phyloP scores from a whole-genome alignment of 805 yeast genomes.

The Metschnikowia rubicola region DNA sequence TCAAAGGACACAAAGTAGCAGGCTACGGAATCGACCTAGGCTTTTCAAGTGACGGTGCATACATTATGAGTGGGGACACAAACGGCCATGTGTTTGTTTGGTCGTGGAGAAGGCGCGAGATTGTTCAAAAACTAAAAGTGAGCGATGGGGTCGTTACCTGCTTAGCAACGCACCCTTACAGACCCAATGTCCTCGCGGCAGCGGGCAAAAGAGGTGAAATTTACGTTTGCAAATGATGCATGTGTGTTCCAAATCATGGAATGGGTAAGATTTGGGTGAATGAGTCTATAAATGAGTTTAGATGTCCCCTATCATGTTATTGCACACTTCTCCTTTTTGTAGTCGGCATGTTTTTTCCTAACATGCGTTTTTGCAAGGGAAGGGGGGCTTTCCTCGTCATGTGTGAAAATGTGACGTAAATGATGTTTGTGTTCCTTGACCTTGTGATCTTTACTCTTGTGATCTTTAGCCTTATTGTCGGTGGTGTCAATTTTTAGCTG shows the following conservation, averaged over 20 bases:
- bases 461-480: background rate
- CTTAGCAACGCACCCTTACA: slow-evolving; percentile 70
- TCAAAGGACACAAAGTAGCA: slow-evolving; percentile 67
- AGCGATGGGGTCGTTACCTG: slow-evolving; percentile 55
- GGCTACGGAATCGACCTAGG: slow-evolving; percentile 71
- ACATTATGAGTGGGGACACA: slow-evolving; percentile 73
- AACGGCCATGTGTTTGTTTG: slow-evolving; percentile 65
- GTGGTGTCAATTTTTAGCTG: background rate
- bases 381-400: slow-evolving; percentile 14
- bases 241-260: too few relatives aligned
- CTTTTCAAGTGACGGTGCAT: slow-evolving; percentile 77
- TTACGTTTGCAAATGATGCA: slow-evolving; percentile 45
- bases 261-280: too few relatives aligned
- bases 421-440: slow-evolving; percentile 16
- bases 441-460: background rate
- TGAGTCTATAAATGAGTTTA: too few relatives aligned
- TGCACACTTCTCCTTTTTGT: slow-evolving; percentile 34
- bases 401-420: slow-evolving; percentile 15
- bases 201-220: slow-evolving; percentile 66
- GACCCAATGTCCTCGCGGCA: slow-evolving; percentile 60
- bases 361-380: slow-evolving; percentile 11
- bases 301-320: slow-evolving; percentile 16
- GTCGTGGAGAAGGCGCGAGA: slow-evolving; percentile 75
- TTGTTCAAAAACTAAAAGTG: slow-evolving; percentile 53
- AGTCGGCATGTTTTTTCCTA: slow-evolving; percentile 25